Conservation (phyloP, 2,329 filamentous ascomycete species). For the Aspergillus sp. region DNA sequence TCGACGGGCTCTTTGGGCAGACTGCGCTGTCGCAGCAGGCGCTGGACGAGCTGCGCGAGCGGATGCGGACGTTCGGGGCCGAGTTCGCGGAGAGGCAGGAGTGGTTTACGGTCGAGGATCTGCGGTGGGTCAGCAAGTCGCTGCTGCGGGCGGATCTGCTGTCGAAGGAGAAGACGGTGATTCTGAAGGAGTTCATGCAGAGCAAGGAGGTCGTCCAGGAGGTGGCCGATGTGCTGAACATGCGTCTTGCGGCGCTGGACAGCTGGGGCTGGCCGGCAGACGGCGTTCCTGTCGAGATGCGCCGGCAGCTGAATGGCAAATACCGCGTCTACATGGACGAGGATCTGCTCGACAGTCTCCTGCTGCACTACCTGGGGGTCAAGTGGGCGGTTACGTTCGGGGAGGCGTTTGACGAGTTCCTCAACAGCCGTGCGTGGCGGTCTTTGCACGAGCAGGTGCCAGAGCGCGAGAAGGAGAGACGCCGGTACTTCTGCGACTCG, state of each 20-base stretch:
- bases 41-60: conserved; percentile 34
- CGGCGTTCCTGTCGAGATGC: conserved; percentile 41
- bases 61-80: conserved; percentile 30
- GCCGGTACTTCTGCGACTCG: conserved; percentile 36
- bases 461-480: conserved; percentile 32
- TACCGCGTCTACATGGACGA: conserved; percentile 53
- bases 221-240: conserved; percentile 49
- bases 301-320: conserved; percentile 47
- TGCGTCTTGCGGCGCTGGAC: conserved; percentile 43
- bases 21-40: conserved; percentile 33
- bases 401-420: conserved; percentile 28
- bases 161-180: conserved; percentile 42
- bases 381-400: conserved; percentile 44
- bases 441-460: conserved; percentile 23
- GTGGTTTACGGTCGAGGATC: conserved; percentile 33
- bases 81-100: conserved; percentile 16
- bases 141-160: conserved; percentile 44
- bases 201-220: conserved; percentile 44
- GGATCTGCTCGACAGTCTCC: conserved; percentile 47
- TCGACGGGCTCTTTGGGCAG: conserved; percentile 42
- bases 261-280: conserved; percentile 44
- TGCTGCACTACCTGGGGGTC: conserved; percentile 47
- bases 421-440: conserved; percentile 35
- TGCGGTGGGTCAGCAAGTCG: conserved; percentile 41
- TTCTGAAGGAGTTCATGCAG: conserved; percentile 42